A percentile compares a stretch with the other conserved stretches of the same genome.
These are phyloP conservation scores for Endotrypanum monterogeii DNA, from an alignment of 208 protist genomes.

Conservation along the genomic window DNA sequence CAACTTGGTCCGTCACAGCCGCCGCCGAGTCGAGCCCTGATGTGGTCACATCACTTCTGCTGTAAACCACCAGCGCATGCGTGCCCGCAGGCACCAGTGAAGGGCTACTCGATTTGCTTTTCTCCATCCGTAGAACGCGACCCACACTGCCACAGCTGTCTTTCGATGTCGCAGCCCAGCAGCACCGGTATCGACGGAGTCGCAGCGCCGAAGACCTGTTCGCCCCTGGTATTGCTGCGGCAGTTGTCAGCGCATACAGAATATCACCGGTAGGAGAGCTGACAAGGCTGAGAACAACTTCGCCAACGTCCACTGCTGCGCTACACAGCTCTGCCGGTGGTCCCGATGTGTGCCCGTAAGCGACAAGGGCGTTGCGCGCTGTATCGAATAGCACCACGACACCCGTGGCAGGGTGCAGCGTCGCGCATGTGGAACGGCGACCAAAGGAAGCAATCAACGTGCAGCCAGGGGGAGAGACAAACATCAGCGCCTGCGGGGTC, in stretches of 20 bases:
- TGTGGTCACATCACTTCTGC: not conserved
- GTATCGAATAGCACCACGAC: conserved; percentile 20
- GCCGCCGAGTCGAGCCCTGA: not conserved
- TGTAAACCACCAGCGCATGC: conserved; percentile 34
- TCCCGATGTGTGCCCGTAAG: conserved; percentile 12
- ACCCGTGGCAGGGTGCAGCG: conserved; percentile 26
- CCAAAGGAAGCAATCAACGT: conserved; percentile 5
- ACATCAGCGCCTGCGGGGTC: conserved; percentile 19
- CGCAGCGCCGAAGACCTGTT: conserved; percentile 1
- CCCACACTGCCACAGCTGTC: not conserved
- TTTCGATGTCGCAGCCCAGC: conserved; percentile 10
- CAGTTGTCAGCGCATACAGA: conserved; percentile 20
- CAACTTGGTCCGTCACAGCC: conserved; percentile 15
- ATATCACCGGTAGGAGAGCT: conserved; percentile 22
- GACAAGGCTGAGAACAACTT: conserved; percentile 12
- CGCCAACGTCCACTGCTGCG: not conserved
- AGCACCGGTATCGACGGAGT: conserved; percentile 24
- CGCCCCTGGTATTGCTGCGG: not conserved
- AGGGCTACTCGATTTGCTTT: not conserved
- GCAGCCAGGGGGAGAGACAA: conserved; percentile 15
- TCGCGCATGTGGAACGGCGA: conserved; percentile 9
- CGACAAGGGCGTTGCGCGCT: conserved; percentile 20
- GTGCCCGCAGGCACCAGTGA: conserved; percentile 11
- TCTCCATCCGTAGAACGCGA: conserved; percentile 4
- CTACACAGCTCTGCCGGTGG: not conserved